Base-by-base conservation (phyloP, 192 early-diverging fungal species). In the Umbelopsis sp. region DNA sequence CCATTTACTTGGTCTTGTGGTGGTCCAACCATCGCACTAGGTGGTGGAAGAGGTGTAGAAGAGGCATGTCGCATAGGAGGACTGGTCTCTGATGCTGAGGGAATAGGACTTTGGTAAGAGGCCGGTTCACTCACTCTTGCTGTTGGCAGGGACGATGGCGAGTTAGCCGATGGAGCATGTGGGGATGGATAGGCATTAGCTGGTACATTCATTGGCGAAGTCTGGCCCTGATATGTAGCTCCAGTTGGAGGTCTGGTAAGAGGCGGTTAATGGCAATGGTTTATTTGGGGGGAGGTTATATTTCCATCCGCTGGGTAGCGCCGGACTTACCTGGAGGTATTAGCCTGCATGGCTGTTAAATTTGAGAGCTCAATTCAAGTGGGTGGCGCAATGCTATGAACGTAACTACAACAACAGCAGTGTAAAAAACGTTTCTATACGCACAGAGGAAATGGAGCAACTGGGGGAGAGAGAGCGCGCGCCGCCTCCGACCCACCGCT, bases 41-140 rank as follows among this genome's bases (percentile, higher is more conserved):
- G 56, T 0, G 56, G 56, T 34, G 56, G 56, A 20, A 62, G 31
- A 34, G 56, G 70, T 44, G 79, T 72, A 20, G 80, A 68, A 24
- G 77, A 72, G n/a, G 74, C 73, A 8, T 77, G 45, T 24, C 80
- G 53, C 34, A 52, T 70, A 32, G 45, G 47, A 41, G 68, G 68
- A 62, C 56, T 62, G 24, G 56, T 62, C 12, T 62, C 56, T 20
- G 26, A 32, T 11, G 29, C 26, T 11, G 56, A 62, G 26, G 56
- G 56, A 14, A 62, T 62, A 3, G 56, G 56, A 16, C 49, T 49
- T 25, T 62, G 56, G 31, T 62, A 62, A 34, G 56, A 9, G 4
- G 56, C 16, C 47, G 16, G 17, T 22, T 62, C 56, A 4, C 29
- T 62, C 31, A 62, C 56, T 34, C 56, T 62, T 34, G 68, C 49